A percentile compares a stretch with the other conserved stretches of the same genome.
phyloP scores from a whole-genome alignment of 2,329 filamentous ascomycete species.

The Penicillium sp. region DNA sequence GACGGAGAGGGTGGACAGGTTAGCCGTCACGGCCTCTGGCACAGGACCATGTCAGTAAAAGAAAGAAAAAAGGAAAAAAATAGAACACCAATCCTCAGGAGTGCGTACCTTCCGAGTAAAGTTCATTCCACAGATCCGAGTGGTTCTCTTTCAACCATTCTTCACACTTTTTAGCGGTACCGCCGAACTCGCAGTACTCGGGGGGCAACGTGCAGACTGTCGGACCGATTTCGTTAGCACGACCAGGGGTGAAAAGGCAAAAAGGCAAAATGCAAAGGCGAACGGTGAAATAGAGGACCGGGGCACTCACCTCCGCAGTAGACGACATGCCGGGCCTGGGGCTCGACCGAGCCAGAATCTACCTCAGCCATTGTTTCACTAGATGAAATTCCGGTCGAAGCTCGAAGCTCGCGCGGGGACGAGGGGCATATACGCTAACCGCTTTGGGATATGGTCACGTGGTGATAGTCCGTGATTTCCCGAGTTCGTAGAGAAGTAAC shows the following conservation, averaged over 20 bases:
- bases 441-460: constrained; percentile 6
- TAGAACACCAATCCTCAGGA: neutral
- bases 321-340: constrained; percentile 51
- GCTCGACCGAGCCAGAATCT: constrained; percentile 34
- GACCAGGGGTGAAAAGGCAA: neutral
- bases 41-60: neutral
- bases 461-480: neutral
- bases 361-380: constrained; percentile 31
- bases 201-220: constrained; percentile 61
- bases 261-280: too few species aligned
- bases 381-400: neutral
- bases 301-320: constrained; percentile 56
- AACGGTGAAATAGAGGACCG: neutral
- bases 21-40: constrained; percentile 72
- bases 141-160: constrained; percentile 84
- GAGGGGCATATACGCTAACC: constrained; percentile 10
- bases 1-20: constrained; percentile 77
- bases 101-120: constrained; percentile 76
- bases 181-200: constrained; percentile 98
- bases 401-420: constrained; percentile 5
- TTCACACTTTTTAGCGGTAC: constrained; percentile 92
- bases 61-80: too few species aligned
- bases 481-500: too few species aligned
- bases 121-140: constrained; percentile 64
- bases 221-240: constrained; percentile 6